A percentile compares a stretch with the other conserved stretches of the same genome.
Evolutionary conservation across 2,329 filamentous ascomycete species (phyloP).

Genomic region (Trichoderma koningiopsis): DNA sequence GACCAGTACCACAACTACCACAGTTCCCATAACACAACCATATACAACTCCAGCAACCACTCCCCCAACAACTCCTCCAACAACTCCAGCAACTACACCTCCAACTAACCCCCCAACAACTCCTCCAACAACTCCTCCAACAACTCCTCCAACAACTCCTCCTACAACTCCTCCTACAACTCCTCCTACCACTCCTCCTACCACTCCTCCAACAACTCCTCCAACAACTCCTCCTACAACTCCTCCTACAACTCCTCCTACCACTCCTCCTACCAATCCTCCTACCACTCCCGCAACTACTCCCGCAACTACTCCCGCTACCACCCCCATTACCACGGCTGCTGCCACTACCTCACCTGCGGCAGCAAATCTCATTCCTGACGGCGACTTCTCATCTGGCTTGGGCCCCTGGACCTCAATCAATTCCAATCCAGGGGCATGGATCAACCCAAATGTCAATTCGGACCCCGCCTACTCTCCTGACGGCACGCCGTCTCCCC

Average conservation of each 20-base stretch:
- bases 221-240: neutral
- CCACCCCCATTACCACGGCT: neutral
- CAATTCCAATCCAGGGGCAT: neutral
- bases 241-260: neutral
- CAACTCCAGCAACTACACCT: neutral
- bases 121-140: neutral
- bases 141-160: neutral
- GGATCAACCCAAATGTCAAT: neutral
- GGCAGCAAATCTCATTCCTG: neutral
- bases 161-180: neutral
- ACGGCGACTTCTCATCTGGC: constrained; percentile 15
- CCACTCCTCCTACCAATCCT: neutral
- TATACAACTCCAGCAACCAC: neutral
- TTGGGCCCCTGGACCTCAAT: neutral
- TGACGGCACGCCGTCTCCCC: neutral
- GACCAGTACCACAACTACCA: neutral
- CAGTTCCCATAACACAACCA: neutral
- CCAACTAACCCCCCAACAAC: neutral
- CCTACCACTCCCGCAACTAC: neutral
- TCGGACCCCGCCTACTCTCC: neutral
- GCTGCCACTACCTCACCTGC: neutral
- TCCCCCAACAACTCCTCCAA: neutral
- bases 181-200: neutral
- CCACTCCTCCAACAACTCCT: neutral
- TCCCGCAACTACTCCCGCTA: neutral